A percentile compares a stretch with the other conserved stretches of the same genome.
These are phyloP conservation scores for Fusarium heterosporum DNA, from an alignment of 2,329 filamentous ascomycete species.

Conservation along the genomic window DNA sequence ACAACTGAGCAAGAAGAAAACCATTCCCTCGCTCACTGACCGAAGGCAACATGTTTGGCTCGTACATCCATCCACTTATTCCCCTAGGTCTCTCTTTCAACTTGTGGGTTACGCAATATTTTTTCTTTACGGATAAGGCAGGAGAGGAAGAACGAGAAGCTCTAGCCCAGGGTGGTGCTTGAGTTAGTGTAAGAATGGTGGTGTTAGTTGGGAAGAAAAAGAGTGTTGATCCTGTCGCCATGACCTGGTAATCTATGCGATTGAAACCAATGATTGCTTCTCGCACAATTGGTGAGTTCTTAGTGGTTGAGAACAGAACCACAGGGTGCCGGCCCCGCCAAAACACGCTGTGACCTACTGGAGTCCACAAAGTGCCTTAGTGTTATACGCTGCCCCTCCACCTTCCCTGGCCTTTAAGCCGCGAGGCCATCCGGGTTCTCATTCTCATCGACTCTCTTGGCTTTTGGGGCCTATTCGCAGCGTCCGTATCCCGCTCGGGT, in stretches of 20 bases:
- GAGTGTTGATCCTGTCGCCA: conserved; percentile 1
- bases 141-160: background rate
- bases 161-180: background rate
- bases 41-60: conserved; percentile 1
- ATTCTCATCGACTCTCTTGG: conserved; percentile 33
- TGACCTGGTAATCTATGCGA: background rate
- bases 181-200: conserved; percentile 6
- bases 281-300: conserved; percentile 14
- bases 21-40: background rate
- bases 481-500: conserved; percentile 39
- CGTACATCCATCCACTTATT: background rate
- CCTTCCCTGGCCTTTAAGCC: conserved; percentile 34
- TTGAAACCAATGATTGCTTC: conserved; percentile 9
- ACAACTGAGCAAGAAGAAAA: background rate
- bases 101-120: background rate
- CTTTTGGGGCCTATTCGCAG: conserved; percentile 23
- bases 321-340: conserved; percentile 19
- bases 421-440: conserved; percentile 50
- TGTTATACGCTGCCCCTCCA: conserved; percentile 36
- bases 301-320: conserved; percentile 24
- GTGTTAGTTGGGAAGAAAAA: background rate
- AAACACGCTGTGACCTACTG: conserved; percentile 19
- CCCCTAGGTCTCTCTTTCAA: background rate
- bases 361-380: conserved; percentile 31
- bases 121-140: background rate